A percentile compares a stretch with the other conserved stretches of the same genome.
These are phyloP conservation scores for Fraxinus sp. DNA, from an alignment of 305 asterid genomes.

Conservation along the genomic window DNA sequence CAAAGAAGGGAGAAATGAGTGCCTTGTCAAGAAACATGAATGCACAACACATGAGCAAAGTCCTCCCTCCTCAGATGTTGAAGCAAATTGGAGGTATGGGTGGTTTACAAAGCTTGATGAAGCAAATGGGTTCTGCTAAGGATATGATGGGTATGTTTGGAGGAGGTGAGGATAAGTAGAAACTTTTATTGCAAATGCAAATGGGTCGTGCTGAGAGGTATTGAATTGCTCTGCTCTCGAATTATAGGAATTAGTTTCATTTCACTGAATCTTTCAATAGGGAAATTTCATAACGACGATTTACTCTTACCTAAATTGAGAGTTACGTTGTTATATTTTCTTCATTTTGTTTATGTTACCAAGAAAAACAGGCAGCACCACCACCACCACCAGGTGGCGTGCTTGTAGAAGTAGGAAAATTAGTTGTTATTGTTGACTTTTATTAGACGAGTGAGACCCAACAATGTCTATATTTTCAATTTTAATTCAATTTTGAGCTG, in stretches of 20 bases:
- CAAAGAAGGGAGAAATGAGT: slow-evolving; percentile 97
- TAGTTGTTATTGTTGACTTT: no score
- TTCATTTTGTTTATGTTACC: no score
- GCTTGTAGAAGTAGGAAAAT: background rate
- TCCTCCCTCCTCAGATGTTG: slow-evolving; percentile 89
- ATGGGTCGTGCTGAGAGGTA: no score
- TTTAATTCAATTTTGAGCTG: no score
- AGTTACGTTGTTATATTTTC: background rate
- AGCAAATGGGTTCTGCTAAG: slow-evolving; percentile 83
- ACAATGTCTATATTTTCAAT: no score
- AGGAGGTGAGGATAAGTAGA: slow-evolving; percentile 74
- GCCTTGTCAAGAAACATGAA: slow-evolving; percentile 78
- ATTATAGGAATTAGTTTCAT: background rate
- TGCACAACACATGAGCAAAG: slow-evolving; percentile 94
- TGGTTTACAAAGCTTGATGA: slow-evolving; percentile 87
- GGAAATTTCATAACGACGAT: background rate
- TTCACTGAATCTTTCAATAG: background rate
- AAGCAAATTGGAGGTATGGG: slow-evolving; percentile 99
- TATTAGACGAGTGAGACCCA: no score
- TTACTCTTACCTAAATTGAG: background rate
- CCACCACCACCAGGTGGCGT: background rate
- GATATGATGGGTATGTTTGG: slow-evolving; percentile 99
- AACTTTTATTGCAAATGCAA: background rate
- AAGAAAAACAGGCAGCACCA: no score
- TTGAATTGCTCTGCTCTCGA: background rate